Evolutionary conservation across 1,139 yeast species (phyloP).

Genomic region (Sugiyamaella castrensis): DNA sequence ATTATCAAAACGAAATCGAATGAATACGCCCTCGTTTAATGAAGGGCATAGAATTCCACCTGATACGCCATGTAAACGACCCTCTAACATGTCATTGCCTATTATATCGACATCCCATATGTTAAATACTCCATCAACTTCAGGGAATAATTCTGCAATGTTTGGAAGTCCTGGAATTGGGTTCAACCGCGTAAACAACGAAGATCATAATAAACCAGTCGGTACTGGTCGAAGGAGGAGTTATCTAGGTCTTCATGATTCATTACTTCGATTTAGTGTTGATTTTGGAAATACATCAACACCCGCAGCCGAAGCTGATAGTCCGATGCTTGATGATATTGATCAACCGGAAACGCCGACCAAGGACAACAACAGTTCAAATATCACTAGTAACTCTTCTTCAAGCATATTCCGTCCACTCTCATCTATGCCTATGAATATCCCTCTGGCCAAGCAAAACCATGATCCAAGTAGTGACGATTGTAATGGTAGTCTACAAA

Average conservation of each 20-base stretch:
- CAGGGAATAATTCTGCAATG: neutral
- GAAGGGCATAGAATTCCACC: slow-evolving; percentile 44
- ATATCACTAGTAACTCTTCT: slow-evolving; percentile 1
- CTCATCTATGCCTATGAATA: slow-evolving; percentile 17
- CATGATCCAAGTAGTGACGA: slow-evolving; percentile 9
- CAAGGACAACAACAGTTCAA: slow-evolving; percentile 17
- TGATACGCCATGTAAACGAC: slow-evolving; percentile 81
- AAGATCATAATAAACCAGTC: slow-evolving; percentile 20
- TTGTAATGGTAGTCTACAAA: neutral
- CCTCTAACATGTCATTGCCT: slow-evolving; percentile 22
- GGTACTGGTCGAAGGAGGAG: slow-evolving; percentile 14
- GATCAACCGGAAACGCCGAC: slow-evolving; percentile 27
- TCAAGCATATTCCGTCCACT: slow-evolving; percentile 11
- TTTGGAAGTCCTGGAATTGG: slow-evolving; percentile 11
- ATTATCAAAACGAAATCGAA: slow-evolving; percentile 61
- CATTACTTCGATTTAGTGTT: slow-evolving; percentile 26
- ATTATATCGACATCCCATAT: neutral
- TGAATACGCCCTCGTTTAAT: slow-evolving; percentile 20
- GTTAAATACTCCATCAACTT: neutral
- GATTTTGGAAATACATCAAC: slow-evolving; percentile 22
- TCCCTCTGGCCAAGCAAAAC: slow-evolving; percentile 13
- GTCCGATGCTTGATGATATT: slow-evolving; percentile 16
- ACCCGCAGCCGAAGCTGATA: slow-evolving; percentile 17
- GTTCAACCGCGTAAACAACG: neutral
- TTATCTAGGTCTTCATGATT: slow-evolving; percentile 28